Percentiles rank a stretch among this genome's conserved stretches.
These are phyloP conservation scores for Penicillium alfredii DNA, from an alignment of 495 filamentous ascomycete species.

Conservation along the genomic window DNA sequence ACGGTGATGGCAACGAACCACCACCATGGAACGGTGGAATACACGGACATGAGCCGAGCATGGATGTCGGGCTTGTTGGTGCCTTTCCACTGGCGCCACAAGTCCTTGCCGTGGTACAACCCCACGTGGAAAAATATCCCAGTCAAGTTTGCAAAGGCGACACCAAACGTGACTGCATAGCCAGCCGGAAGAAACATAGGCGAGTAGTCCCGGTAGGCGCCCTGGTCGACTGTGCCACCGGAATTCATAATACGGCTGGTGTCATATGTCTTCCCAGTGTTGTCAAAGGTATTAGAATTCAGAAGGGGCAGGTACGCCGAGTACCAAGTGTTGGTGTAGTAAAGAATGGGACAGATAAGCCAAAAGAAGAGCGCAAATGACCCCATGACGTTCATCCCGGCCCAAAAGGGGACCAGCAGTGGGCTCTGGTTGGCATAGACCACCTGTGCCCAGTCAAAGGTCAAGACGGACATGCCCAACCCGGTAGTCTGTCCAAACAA, in stretches of 20 bases:
- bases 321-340: slow-evolving; percentile 66
- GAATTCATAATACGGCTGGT: slow-evolving; percentile 37
- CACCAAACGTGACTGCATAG: slow-evolving; percentile 53
- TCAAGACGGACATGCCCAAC: slow-evolving; percentile 75
- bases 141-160: slow-evolving; percentile 65
- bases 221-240: slow-evolving; percentile 34
- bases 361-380: slow-evolving; percentile 86
- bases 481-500: slow-evolving; percentile 62
- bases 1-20: slow-evolving; percentile 35
- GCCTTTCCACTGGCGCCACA: slow-evolving; percentile 56
- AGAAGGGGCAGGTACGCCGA: slow-evolving; percentile 44
- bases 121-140: slow-evolving; percentile 60
- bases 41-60: slow-evolving; percentile 33
- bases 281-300: slow-evolving; percentile 44
- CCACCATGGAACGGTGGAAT: slow-evolving; percentile 40
- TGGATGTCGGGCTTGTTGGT: slow-evolving; percentile 52
- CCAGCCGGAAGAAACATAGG: slow-evolving; percentile 44
- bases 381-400: slow-evolving; percentile 79
- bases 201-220: slow-evolving; percentile 40
- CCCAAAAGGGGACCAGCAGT: slow-evolving; percentile 85
- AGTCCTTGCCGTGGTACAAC: slow-evolving; percentile 57
- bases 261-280: slow-evolving; percentile 38
- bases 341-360: slow-evolving; percentile 72
- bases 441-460: slow-evolving; percentile 92
- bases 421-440: slow-evolving; percentile 82